Conservation (phyloP, 1,284 basidiomycete species). For the Blastosporella zonata region DNA sequence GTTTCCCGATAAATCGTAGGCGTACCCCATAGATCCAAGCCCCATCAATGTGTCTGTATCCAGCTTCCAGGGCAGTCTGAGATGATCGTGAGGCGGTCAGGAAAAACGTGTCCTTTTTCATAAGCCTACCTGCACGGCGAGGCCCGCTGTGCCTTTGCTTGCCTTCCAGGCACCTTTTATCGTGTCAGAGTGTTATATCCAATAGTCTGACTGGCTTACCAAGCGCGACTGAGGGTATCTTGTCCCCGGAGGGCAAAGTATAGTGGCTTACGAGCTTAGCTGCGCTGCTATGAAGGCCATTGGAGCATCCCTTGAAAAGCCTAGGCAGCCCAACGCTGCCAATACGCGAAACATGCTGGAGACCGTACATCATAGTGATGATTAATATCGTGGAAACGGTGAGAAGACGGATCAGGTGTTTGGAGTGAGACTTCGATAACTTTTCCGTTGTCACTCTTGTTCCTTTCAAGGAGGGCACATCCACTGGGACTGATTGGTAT, state of each 20-base stretch:
- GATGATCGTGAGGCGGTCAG: background rate
- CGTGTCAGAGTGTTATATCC: background rate
- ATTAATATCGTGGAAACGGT: conserved; percentile 12
- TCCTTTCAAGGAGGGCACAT: background rate
- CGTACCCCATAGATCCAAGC: conserved; percentile 65
- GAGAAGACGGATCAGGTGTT: conserved; percentile 7
- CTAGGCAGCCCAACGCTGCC: background rate
- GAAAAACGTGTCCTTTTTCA: too few species aligned
- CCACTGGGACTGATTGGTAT: conserved; percentile 8
- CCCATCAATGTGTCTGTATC: conserved; percentile 77
- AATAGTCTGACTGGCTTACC: conserved; percentile 1
- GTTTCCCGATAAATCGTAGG: conserved; percentile 1
- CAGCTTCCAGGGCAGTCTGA: conserved; percentile 47
- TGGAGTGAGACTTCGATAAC: conserved; percentile 1
- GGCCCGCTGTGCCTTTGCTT: conserved; percentile 7
- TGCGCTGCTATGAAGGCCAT: conserved; percentile 8
- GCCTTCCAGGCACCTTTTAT: conserved; percentile 16
- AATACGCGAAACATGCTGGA: conserved; percentile 7
- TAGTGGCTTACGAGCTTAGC: conserved; percentile 7
- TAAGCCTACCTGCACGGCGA: conserved; percentile 11
- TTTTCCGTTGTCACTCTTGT: background rate
- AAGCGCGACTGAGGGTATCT: conserved; percentile 18
- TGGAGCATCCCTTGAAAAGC: conserved; percentile 23
- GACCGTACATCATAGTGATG: conserved; percentile 10
- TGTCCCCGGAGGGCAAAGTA: conserved; percentile 16